Evolutionary conservation across 2,329 filamentous ascomycete species (phyloP), one percentile per base, ranked within the genome.

Genomic region (Orbilia oligospora): DNA sequence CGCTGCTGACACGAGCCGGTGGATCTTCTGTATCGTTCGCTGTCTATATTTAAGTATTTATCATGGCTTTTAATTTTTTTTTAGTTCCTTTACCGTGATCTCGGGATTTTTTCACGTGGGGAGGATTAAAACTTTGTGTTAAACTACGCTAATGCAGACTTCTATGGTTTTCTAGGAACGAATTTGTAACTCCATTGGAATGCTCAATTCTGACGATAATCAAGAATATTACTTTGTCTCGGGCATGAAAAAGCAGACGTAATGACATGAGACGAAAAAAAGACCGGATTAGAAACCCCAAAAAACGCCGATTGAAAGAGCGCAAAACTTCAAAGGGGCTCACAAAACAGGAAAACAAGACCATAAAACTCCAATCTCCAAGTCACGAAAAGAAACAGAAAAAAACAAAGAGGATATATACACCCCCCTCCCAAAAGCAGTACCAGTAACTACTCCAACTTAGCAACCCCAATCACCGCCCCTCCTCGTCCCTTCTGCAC

Each of bases 401-500:
- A n/a, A n/a, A 48, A 48, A 36, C 33, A 48, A 22, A 48, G 6
- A 48, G 16, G 22, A n/a, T 53, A 53, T 53, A 27, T 30, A 53
- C 46, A 48, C 46, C 46, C 46, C 18, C 46, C n/a, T n/a, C 18
- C 5, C 5, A 22, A 12, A 36, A 36, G 1, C 27, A 30, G 6
- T 30, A 30, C 33, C 33, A 36, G 30, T 30, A 8, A 36, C 8
- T 63, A 53, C 22, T 49, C 63, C 44, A 82, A 65, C 70, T 81
- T 83, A 5, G 76, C 66, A 48, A 79, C 80, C 18, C 81, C 83
- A 48, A 83, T 78, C 53, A 83, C 81, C 0, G 81, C 80, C 9
- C 83, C 83, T 0, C 83, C 81, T 8, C 79, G 65, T 2, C 80
- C 80, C 38, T 81, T 81, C 72, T 83, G 83, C 30, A 83, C 80